Conservation (phyloP, 371 early-diverging fungal genomes). For the Rhizopus sp. region DNA sequence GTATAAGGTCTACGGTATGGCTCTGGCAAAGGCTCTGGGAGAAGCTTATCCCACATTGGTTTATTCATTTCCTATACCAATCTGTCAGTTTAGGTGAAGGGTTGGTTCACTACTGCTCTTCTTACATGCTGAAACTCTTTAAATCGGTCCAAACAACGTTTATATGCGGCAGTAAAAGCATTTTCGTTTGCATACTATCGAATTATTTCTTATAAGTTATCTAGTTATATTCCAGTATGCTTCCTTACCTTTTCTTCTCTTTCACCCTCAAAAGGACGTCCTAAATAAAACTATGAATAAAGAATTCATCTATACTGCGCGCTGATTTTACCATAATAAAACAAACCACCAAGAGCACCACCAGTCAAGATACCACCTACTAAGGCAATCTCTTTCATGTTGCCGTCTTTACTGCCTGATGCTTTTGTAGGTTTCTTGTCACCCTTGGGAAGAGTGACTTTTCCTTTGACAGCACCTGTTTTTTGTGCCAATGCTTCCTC, state of each 20-base stretch:
- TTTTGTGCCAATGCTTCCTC: conserved; percentile 55
- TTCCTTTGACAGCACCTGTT: conserved; percentile 30
- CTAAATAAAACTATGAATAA: conserved; percentile 10
- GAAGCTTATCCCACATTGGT: conserved; percentile 80
- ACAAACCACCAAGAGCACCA: conserved; percentile 25
- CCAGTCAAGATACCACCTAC: conserved; percentile 29
- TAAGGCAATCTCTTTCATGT: conserved; percentile 27
- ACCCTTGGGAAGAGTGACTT: conserved; percentile 53
- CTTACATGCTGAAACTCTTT: conserved; percentile 43
- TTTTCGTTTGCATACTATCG: conserved; percentile 43
- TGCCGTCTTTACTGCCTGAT: conserved; percentile 19
- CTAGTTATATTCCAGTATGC: neutral
- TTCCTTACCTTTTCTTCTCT: conserved; percentile 35
- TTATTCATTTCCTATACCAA: conserved; percentile 45
- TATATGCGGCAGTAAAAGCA: conserved; percentile 38
- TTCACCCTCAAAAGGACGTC: conserved; percentile 38
- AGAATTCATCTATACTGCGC: neutral
- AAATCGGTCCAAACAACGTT: conserved; percentile 46
- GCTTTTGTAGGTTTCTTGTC: conserved; percentile 55
- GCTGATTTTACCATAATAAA: conserved; percentile 30
- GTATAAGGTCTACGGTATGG: conserved; percentile 87
- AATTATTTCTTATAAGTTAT: neutral
- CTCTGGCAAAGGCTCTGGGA: conserved; percentile 86
- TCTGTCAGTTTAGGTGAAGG: too few relatives aligned
- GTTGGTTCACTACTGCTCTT: neutral